Base-by-base conservation (phyloP, 164 flowering plant species). In the Malania oleifera region DNA sequence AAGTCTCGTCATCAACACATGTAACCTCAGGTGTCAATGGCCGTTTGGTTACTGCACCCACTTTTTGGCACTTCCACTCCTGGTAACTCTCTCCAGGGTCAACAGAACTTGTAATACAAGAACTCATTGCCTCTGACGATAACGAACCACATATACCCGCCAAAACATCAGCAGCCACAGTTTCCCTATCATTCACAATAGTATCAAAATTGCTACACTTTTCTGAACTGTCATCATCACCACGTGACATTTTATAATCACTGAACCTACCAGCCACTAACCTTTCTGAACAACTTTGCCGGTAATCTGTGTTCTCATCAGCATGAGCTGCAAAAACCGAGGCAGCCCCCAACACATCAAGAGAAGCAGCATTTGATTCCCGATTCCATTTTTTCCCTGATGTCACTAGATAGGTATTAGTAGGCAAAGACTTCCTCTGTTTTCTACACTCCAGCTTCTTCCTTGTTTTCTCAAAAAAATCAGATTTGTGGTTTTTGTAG, bases 401-500 rank as follows among this genome's bases (percentile, higher is more conserved):
- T 8, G 91, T 75, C 67, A 85, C 69, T 73, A 95, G 43, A 64
- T 87, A 89, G 29, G 79, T 80, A 59, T 64, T 79, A 27, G 69
- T 29, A 39, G 79, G 56, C 10, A 67, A 45, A 38, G 76, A 59
- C 68, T 77, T 80, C 17, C 38, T 76, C 60, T 73, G 83, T 76
- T 81, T 81, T 31, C 65, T 58, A 17, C 58, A 25, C 44, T 73
- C 85, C 24, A 52, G 62, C 41, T 71, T 73, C 77, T 86, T 82
- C 76, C 77, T 84, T 57, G 66, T 70, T 62, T 72, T 84, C 66
- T 74, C 77, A 73, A 95, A 91, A 63, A 69, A 56, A 34, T 87
- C 95, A 20, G 96, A 87, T 56, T 91, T 95, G 65, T 95, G 96
- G 64, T 95, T 89, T 75, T 89, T 95, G 77, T 95, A 95, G 68